Evolutionary conservation across 495 filamentous ascomycete species (phyloP), one percentile per base, ranked within the genome.

Genomic region (Melanomma pulvis-pyrius): DNA sequence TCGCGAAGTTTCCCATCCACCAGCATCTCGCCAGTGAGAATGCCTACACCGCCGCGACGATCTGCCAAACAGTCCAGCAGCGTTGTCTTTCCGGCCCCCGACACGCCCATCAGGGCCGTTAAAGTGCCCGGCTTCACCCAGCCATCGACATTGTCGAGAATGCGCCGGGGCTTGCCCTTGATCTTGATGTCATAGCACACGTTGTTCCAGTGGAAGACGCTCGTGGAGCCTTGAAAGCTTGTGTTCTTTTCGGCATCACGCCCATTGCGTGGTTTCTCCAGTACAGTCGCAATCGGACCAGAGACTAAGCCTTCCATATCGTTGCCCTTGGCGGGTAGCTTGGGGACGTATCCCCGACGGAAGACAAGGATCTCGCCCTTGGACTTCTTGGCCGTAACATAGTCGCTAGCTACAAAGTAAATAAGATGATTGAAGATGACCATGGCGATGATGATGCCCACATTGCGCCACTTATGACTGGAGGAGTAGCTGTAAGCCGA

Each of bases 331-430:
- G 89, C 83, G 56, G 81, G 77, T 61, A 82, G 86, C 44, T 87
- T 86, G n/a, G n/a, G n/a, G n/a, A n/a, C n/a, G 71, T 92, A 82
- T 17, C 90, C 89, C 30, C 89, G 86, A 29, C 88, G 88, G 81
- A 96, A 97, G 29, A 97, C 82, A 6, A 97, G 78, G 25, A 97
- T 88, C 73, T 97, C 93, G 39, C 91, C 92, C 77, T 92, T 96
- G 19, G 90, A 93, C 67, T 88, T 87, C 76, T 89, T 87, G 25
- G 87, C 85, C 0, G 89, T 83, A 47, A 96, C 87, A 32, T 85
- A 82, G 74, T 97, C 93, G 25, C 88, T 90, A 7, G 84, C 82
- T 21, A 84, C 51, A 21, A 96, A 84, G 70, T 96, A 96, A 15
- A 80, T 76, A 49, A 89, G 77, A 74, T 92, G 87, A 70, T 83